Conservation (phyloP, 2,329 filamentous ascomycete genomes). For the Aspergillus calidoustus region DNA sequence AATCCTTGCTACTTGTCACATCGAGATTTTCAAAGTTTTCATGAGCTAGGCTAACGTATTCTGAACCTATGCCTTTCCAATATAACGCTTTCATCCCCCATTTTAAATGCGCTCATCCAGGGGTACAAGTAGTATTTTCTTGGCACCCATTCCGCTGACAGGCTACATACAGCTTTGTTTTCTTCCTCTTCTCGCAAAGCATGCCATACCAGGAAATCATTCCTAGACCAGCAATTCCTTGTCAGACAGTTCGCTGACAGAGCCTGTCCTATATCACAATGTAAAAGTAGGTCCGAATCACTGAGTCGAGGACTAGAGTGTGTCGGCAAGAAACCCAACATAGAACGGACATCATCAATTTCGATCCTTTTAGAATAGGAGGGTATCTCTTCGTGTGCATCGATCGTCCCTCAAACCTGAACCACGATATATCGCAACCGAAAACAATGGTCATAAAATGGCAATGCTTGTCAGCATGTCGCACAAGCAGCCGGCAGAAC, state of each 20-base stretch:
- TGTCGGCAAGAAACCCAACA: neutral
- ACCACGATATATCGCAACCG: constrained; percentile 20
- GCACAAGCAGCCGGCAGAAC: constrained; percentile 10
- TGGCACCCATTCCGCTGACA: constrained; percentile 1
- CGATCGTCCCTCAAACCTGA: constrained; percentile 24
- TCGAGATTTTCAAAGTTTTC: constrained; percentile 1
- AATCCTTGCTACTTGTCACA: neutral
- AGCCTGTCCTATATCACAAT: constrained; percentile 1
- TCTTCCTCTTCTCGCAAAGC: neutral
- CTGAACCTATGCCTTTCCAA: constrained; percentile 10
- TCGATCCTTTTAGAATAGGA: constrained; percentile 27
- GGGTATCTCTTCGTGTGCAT: constrained; percentile 38
- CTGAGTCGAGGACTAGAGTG: neutral
- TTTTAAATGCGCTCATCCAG: neutral
- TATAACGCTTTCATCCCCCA: neutral
- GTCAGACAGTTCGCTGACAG: neutral
- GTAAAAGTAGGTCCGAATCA: neutral
- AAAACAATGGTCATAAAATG: constrained; percentile 16
- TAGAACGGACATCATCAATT: constrained; percentile 17
- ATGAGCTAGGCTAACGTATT: constrained; percentile 16
- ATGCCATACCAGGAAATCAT: constrained; percentile 1
- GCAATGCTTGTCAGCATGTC: constrained; percentile 22
- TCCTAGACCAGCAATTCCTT: neutral
- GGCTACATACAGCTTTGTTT: constrained; percentile 1
- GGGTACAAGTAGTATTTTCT: constrained; percentile 10